phyloP scores from a whole-genome alignment of 2,329 filamentous ascomycete species.

The Paramyrothecium roridum region DNA sequence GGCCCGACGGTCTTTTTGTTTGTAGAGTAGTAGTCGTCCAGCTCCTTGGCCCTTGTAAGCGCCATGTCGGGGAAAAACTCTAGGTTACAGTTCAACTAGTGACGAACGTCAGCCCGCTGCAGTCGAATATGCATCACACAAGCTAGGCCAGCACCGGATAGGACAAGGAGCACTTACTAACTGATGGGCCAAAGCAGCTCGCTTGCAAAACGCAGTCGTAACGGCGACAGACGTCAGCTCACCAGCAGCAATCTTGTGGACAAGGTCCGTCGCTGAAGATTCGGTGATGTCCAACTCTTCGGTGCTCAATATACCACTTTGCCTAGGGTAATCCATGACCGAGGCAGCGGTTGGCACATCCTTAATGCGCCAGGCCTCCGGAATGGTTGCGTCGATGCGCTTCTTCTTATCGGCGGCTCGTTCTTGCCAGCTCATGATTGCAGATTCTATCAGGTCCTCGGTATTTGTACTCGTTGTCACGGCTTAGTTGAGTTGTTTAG shows the following conservation, averaged over 20 bases:
- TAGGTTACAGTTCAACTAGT: constrained; percentile 39
- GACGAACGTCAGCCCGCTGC: background rate
- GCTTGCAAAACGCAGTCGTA: constrained; percentile 47
- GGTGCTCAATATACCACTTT: constrained; percentile 43
- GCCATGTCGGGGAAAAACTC: constrained; percentile 48
- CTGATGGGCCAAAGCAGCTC: constrained; percentile 50
- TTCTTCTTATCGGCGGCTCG: constrained; percentile 7
- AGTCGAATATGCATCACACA: background rate
- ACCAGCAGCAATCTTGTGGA: constrained; percentile 26
- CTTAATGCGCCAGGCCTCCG: constrained; percentile 8
- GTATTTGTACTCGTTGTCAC: too few species aligned
- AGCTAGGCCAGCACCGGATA: too few species aligned
- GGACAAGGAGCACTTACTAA: constrained; percentile 35
- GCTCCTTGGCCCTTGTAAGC: constrained; percentile 37
- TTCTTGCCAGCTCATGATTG: background rate
- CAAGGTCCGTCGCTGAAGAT: constrained; percentile 34
- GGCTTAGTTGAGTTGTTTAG: background rate
- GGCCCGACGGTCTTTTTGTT: constrained; percentile 48
- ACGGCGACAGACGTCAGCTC: constrained; percentile 40
- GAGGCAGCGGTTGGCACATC: background rate
- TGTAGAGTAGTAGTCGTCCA: constrained; percentile 41
- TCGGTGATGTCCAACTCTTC: constrained; percentile 55
- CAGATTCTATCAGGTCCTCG: background rate
- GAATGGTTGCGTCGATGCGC: constrained; percentile 8
- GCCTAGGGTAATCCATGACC: constrained; percentile 4